Evolutionary conservation across 192 early-diverging fungal genomes (phyloP), one percentile per base, ranked within the genome.

Genomic region (Jimgerdemannia flammicorona): DNA sequence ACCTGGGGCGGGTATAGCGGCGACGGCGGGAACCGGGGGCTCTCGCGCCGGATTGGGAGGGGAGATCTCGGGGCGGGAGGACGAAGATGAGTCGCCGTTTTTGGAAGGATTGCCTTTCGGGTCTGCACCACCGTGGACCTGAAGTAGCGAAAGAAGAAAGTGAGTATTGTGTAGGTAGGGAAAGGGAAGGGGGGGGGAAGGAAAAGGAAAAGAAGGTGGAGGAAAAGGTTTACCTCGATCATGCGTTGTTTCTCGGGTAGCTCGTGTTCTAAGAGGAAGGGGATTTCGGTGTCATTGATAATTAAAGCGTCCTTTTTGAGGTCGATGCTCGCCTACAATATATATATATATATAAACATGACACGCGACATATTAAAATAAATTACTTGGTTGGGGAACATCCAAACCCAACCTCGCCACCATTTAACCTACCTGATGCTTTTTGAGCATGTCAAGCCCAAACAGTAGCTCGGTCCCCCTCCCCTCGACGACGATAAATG

Each of bases 361-460:
- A 44, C 11, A 80, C 67, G 9, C 9, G 42, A 19, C 41, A 49
- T 40, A 65, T 42, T 70, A 64, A 6, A 14, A 66, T 11, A 39
- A 40, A 75, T 71, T 44, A 74, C 73, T 40, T 71, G 68, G 29
- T 29, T 29, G 29, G 29, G 29, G 29, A 29, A 29, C 29, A 1
- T 29, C 49, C 14, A 59, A 10, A 59, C 0, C 18, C n/a, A 20
- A 40, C 19, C 40, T 41, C 43, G 10, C 18, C 2, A 68, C 68
- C 29, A 29, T 29, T 29, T 29, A 72, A 72, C 80, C 44, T 20
- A 89, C 87, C 85, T 91, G 91, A 75, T 98, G 95, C 9, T 94
- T 87, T 78, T 91, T 95, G 40, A 99, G 86, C 95, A 99, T 98
- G 70, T 99, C 98, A 71, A 99, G 79, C 0, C 97, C 98, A 82